Percentiles rank a stretch among this genome's conserved stretches.
Evolutionary conservation across 2,329 filamentous ascomycete genomes (phyloP).

Genomic region (Sordariomycetes sp.): DNA sequence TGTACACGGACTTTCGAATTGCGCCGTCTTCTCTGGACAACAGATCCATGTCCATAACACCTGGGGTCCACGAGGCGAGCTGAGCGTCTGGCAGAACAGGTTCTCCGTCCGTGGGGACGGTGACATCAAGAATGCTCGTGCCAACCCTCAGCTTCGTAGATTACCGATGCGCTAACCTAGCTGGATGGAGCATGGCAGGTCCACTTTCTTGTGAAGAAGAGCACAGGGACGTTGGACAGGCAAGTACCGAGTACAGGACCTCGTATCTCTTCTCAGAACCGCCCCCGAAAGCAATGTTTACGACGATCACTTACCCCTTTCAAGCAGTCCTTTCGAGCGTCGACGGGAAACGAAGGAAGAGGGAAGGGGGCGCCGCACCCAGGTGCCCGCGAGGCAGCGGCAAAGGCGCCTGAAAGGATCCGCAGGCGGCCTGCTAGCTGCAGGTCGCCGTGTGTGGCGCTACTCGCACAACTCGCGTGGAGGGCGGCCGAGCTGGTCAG

Average conservation of each 20-base stretch:
- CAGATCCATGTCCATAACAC: not conserved
- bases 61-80: not conserved
- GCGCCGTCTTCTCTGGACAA: not conserved
- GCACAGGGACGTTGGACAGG: not conserved
- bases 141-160: not conserved
- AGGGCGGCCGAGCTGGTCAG: no score
- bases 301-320: not conserved
- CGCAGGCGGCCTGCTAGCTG: no score
- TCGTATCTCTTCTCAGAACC: not conserved
- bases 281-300: not conserved
- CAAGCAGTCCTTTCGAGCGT: not conserved
- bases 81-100: not conserved
- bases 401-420: no score
- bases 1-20: not conserved
- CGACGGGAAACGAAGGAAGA: no score
- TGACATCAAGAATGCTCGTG: not conserved
- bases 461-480: no score
- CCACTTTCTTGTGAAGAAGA: not conserved
- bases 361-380: no score
- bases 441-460: no score
- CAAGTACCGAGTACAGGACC: not conserved
- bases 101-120: not conserved
- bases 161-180: not conserved
- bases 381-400: no score
- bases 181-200: not conserved